Conservation (phyloP, 768 basidiomycete species). For the Hericium erinaceus region DNA sequence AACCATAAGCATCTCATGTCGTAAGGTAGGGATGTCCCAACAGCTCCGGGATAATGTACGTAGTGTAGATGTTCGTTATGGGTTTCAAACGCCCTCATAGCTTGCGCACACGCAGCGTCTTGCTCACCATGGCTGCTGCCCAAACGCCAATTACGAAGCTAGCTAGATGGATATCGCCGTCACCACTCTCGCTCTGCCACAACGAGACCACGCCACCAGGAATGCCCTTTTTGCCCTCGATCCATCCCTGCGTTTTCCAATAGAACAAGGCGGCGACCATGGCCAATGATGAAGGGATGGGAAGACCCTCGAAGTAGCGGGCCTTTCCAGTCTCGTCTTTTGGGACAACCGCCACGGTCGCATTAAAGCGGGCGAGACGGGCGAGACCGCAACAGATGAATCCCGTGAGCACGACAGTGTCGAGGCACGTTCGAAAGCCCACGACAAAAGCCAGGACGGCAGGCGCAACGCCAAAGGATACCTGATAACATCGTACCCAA, state of each 20-base stretch:
- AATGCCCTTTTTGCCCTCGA: constrained; percentile 65
- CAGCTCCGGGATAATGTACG: neutral
- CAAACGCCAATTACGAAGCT: constrained; percentile 73
- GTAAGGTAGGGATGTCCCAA: neutral
- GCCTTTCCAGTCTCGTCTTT: constrained; percentile 82
- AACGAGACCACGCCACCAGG: constrained; percentile 66
- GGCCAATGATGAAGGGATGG: constrained; percentile 83
- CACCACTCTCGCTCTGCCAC: constrained; percentile 63
- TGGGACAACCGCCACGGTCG: constrained; percentile 90
- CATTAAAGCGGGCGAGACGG: constrained; percentile 95
- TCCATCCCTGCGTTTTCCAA: constrained; percentile 82
- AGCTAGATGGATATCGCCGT: constrained; percentile 79
- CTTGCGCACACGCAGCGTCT: constrained; percentile 86
- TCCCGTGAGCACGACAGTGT: constrained; percentile 75
- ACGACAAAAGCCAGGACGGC: constrained; percentile 87
- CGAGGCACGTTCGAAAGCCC: constrained; percentile 85
- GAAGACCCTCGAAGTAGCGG: constrained; percentile 95
- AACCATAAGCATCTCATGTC: neutral
- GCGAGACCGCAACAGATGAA: constrained; percentile 97
- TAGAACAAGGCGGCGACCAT: constrained; percentile 74
- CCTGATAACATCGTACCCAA: constrained; percentile 33
- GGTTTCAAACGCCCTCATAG: constrained; percentile 26
- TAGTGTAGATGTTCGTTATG: neutral
- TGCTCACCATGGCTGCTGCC: constrained; percentile 98
- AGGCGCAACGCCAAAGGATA: constrained; percentile 97